Evolutionary conservation across 768 basidiomycete genomes (phyloP).

Genomic region (Chalciporus sphaerocephalus): DNA sequence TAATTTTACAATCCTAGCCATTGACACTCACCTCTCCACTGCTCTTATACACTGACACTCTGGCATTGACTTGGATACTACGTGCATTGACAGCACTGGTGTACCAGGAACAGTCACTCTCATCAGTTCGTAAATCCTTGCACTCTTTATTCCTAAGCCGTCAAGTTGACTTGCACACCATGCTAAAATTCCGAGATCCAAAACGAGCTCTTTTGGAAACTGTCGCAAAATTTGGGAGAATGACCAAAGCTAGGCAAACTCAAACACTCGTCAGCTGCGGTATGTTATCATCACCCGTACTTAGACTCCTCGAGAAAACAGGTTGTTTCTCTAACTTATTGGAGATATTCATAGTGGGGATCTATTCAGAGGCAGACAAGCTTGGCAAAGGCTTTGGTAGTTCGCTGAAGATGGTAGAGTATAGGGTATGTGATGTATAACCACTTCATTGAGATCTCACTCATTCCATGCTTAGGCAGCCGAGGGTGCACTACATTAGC

Average conservation of each 20-base stretch:
- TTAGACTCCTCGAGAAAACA: slow-evolving; percentile 86
- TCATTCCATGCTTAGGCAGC: no score
- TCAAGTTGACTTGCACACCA: slow-evolving; percentile 69
- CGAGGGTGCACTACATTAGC: slow-evolving; percentile 76
- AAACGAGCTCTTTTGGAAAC: slow-evolving; percentile 73
- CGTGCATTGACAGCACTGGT: slow-evolving; percentile 84
- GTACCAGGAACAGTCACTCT: slow-evolving; percentile 82
- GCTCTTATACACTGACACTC: slow-evolving; percentile 76
- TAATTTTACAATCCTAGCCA: slow-evolving; percentile 34
- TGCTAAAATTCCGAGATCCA: slow-evolving; percentile 82
- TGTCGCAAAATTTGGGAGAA: slow-evolving; percentile 65
- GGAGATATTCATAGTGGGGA: slow-evolving; percentile 93
- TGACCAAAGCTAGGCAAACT: no score
- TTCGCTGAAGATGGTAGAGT: slow-evolving; percentile 93
- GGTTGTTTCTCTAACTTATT: slow-evolving; percentile 89
- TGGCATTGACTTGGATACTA: slow-evolving; percentile 83
- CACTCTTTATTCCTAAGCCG: slow-evolving; percentile 87
- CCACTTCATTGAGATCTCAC: no score
- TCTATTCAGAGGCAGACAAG: slow-evolving; percentile 78
- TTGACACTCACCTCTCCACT: slow-evolving; percentile 43
- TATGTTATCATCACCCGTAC: no score
- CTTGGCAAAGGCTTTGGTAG: slow-evolving; percentile 94
- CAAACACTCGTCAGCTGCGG: no score
- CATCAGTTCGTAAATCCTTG: slow-evolving; percentile 81
- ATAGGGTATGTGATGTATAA: no score